A percentile compares a stretch with the other conserved stretches of the same genome.
These are phyloP conservation scores for Scedosporium apiospermum DNA, from an alignment of 2,329 filamentous ascomycete genomes.

Conservation along the genomic window DNA sequence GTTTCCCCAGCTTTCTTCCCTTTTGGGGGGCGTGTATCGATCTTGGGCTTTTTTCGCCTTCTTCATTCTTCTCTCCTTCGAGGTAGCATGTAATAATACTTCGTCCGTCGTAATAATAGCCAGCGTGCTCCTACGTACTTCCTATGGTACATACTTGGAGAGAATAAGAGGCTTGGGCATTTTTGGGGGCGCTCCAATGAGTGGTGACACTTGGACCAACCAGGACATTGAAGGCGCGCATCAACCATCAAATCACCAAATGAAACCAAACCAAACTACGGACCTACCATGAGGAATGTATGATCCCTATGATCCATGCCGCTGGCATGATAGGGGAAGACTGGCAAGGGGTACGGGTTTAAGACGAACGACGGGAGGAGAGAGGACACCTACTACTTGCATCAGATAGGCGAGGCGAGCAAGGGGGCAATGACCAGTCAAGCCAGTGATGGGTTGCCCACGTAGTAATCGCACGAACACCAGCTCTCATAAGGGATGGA, in stretches of 20 bases:
- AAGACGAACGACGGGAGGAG: not conserved
- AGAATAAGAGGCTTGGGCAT: not conserved
- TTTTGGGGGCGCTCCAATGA: not conserved
- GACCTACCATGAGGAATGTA: not conserved
- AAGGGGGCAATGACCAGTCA: not conserved
- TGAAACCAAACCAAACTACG: conserved; percentile 7
- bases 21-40: not conserved
- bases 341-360: not conserved
- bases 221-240: conserved; percentile 1
- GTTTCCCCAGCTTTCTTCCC: not conserved
- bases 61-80: not conserved
- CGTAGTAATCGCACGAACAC: not conserved
- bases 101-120: not conserved
- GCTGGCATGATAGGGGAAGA: not conserved
- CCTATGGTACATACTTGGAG: not conserved
- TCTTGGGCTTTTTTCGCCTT: not conserved
- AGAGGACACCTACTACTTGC: not conserved
- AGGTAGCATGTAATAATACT: no score
- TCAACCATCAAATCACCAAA: conserved; percentile 6
- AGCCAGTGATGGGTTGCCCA: not conserved
- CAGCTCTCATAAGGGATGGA: not conserved
- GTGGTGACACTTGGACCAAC: conserved; percentile 6
- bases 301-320: conserved; percentile 1
- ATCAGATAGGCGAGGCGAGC: not conserved
- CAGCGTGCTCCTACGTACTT: not conserved